Conservation (phyloP, 163 green algal species). For the Smithsoniella earleae region DNA sequence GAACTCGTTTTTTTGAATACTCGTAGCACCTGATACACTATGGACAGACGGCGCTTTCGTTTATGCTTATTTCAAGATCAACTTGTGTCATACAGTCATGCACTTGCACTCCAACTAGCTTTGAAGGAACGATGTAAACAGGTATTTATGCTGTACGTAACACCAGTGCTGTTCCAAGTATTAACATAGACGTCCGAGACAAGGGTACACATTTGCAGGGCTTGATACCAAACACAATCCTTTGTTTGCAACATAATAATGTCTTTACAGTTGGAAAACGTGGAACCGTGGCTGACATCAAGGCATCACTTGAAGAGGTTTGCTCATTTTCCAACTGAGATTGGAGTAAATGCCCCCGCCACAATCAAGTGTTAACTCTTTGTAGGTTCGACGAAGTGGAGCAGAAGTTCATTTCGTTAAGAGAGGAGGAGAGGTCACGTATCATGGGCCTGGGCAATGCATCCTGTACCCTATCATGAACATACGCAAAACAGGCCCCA, state of each 20-base stretch:
- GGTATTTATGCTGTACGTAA: not conserved
- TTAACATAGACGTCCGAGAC: not conserved
- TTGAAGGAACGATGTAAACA: not conserved
- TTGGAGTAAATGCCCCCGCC: not conserved
- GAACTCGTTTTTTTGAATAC: not conserved
- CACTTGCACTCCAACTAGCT: not conserved
- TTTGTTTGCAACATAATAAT: not conserved
- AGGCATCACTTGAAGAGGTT: not conserved
- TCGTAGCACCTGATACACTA: not conserved
- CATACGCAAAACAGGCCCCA: conserved; percentile 44
- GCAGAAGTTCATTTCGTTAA: conserved; percentile 36
- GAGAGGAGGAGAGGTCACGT: conserved; percentile 49
- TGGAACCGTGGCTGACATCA: not conserved
- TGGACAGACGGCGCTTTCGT: not conserved
- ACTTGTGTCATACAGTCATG: not conserved
- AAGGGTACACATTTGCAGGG: not conserved
- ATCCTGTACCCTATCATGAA: conserved; percentile 72
- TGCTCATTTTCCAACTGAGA: not conserved
- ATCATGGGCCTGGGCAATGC: conserved; percentile 71
- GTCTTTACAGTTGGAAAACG: conserved; percentile 13
- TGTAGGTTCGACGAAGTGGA: conserved; percentile 8
- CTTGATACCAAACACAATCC: not conserved
- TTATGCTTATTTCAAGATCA: conserved; percentile 4
- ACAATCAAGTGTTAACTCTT: not conserved
- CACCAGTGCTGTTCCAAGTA: too few relatives aligned